Evolutionary conservation across 2,329 filamentous ascomycete genomes (phyloP).

Genomic region (Paraconiothyrium sp.): DNA sequence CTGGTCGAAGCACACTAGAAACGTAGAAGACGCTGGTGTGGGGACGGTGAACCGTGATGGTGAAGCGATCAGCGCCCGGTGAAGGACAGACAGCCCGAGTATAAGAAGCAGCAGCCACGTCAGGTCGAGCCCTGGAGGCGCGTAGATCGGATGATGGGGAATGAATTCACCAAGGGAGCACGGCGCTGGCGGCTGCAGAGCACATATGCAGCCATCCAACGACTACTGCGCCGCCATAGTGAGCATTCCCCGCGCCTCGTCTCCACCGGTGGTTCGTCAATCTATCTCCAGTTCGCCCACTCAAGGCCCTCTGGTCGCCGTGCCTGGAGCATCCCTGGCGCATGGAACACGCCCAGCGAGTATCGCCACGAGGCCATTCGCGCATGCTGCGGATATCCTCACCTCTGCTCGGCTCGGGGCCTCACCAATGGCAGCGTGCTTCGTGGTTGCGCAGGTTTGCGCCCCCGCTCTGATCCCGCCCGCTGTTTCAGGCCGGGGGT

Average conservation of each 20-base stretch:
- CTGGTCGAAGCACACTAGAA: neutral
- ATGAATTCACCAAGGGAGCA: constrained; percentile 21
- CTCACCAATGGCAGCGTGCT: constrained; percentile 26
- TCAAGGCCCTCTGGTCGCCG: constrained; percentile 14
- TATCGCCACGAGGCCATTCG: constrained; percentile 16
- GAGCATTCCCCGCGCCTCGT: constrained; percentile 17
- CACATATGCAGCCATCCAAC: constrained; percentile 18
- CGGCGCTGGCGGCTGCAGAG: constrained; percentile 20
- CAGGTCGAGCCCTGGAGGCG: neutral
- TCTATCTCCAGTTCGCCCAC: constrained; percentile 13
- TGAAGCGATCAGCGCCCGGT: neutral
- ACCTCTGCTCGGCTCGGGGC: constrained; percentile 1
- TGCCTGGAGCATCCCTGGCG: constrained; percentile 9
- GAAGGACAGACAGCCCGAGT: constrained; percentile 4
- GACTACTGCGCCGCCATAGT: constrained; percentile 6
- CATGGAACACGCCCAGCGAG: constrained; percentile 2
- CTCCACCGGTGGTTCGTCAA: constrained; percentile 7
- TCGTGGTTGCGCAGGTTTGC: constrained; percentile 27
- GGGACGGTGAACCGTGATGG: neutral
- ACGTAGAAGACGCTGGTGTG: neutral
- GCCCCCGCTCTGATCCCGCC: constrained; percentile 32
- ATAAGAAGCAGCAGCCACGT: constrained; percentile 15
- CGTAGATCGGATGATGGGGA: neutral
- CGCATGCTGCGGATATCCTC: constrained; percentile 10
- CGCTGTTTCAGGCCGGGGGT: constrained; percentile 37